Base-by-base conservation (phyloP, 2,329 filamentous ascomycete species). In the Xenoacremonium recifei region DNA sequence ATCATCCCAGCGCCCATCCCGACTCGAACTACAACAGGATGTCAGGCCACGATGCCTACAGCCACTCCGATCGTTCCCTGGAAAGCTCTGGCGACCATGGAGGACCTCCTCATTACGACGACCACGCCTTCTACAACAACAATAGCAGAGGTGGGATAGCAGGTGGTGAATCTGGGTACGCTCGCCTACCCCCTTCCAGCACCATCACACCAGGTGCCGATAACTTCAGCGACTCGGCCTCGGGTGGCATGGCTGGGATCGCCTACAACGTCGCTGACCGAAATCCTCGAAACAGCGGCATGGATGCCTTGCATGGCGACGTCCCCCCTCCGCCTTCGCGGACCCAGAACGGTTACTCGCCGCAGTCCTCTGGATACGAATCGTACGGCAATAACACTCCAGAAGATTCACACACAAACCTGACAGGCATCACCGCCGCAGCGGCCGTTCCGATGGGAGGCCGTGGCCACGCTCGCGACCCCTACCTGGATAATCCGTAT, bases 201-300 rank as follows among this genome's bases (percentile, higher is more conserved):
- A 73, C 67, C 55, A 66, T 72, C 42, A 85, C 82, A 1, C 80
- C 81, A 2, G 83, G 80, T 23, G 75, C 79, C 47, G 83, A 89
- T 65, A 87, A 88, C 60, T 79, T 84, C 50, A 75, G 83, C 46
- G 71, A 79, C 37, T 63, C 70, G 29, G 79, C 84, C 13, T 72
- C 75, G 17, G 84, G 82, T 53, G 84, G 82, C 42, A 81, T 89
- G 63, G 73, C 82, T 21, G 83, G 82, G 40, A 79, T 87, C 45
- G 84, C 85, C 29, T 73, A 82, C 55, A 79, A 71, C 41, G 78
- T 86, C 36, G 83, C 84, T 37, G 82, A 84, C 54, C 74, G 73
- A 38, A 79, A 83, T 64, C 73, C 79, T 47, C 71, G 82, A 47
- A 77, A 85, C 52, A 84, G 82, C 63, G 84, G 82, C 18, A 53